Conservation (phyloP, 2,329 filamentous ascomycete species). For the Venturia oleaginea region DNA sequence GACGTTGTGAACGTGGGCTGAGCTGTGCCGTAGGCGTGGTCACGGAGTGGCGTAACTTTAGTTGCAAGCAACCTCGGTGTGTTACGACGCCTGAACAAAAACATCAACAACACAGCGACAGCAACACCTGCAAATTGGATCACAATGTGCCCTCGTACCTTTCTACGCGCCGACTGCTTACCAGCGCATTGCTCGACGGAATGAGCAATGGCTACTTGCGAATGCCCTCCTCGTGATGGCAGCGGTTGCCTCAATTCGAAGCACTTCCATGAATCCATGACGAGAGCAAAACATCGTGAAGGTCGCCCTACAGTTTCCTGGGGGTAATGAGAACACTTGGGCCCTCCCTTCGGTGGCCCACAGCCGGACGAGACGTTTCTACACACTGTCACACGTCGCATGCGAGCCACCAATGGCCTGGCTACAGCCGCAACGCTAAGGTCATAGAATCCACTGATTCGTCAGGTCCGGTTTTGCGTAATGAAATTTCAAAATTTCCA, state of each 20-base stretch:
- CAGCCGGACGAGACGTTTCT: background rate
- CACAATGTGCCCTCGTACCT: background rate
- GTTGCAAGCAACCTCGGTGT: background rate
- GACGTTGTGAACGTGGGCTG: background rate
- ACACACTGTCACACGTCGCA: background rate
- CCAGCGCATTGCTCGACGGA: background rate
- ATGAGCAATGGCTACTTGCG: background rate
- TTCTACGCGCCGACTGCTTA: background rate
- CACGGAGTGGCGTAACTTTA: background rate
- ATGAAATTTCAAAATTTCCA: background rate
- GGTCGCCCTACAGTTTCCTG: conserved; percentile 15
- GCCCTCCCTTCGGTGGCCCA: conserved; percentile 11
- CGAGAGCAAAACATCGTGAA: background rate
- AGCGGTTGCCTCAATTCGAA: background rate
- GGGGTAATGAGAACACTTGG: conserved; percentile 18
- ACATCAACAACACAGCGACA: background rate
- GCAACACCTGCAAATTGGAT: background rate
- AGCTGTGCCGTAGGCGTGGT: background rate
- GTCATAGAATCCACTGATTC: background rate
- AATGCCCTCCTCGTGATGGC: background rate
- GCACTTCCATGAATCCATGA: background rate
- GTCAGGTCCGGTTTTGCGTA: background rate
- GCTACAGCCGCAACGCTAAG: background rate
- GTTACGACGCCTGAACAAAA: too few species aligned
- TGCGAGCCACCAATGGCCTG: background rate